Evolutionary conservation across 768 basidiomycete species (phyloP), one percentile per base, ranked within the genome.

Genomic region (Cubamyces lactineus): DNA sequence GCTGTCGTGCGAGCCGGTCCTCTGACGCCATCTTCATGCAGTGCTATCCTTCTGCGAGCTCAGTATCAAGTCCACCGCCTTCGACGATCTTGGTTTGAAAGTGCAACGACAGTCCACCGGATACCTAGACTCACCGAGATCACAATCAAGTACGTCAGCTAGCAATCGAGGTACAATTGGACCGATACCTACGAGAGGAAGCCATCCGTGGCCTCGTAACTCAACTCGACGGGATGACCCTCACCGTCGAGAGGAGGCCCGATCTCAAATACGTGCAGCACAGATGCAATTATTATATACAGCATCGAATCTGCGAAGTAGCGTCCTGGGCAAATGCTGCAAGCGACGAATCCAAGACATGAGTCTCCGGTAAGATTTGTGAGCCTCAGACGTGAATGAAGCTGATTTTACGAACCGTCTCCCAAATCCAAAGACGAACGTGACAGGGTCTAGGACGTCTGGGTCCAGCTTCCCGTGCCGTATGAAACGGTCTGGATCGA

Each of bases 401-500:
- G 28, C 17, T 17, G 34, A 7, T 16, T 6, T 6, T 6, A 59
- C 40, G 13, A 42, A 66, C 65, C 65, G 43, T n/a, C 66, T 38
- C 3, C 71, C 74, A 49, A 42, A 70, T 16, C 73, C 74, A 54
- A 74, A 75, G 11, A 62, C 62, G 17, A 69, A 28, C 3, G 24
- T 13, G 5, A 23, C 34, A 5, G 66, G 66, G 28, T 63, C 61
- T 30, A 26, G 58, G 50, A 60, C 55, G 24, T 85, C 74, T 23
- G 87, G 80, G 70, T 96, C 91, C 47, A 99, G 80, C 93, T 94
- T 47, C 5, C 54, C 63, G 17, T 47, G 48, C 21, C 17, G 34
- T 28, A 66, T 30, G 57, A 66, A 99, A 56, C 97, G 88, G 69
- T 97, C 95, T 9, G 97, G 97, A 16, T 78, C 62, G 75, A 98